Conservation (phyloP, 257 asterid species). For the Fraxinus quadrangulata region DNA sequence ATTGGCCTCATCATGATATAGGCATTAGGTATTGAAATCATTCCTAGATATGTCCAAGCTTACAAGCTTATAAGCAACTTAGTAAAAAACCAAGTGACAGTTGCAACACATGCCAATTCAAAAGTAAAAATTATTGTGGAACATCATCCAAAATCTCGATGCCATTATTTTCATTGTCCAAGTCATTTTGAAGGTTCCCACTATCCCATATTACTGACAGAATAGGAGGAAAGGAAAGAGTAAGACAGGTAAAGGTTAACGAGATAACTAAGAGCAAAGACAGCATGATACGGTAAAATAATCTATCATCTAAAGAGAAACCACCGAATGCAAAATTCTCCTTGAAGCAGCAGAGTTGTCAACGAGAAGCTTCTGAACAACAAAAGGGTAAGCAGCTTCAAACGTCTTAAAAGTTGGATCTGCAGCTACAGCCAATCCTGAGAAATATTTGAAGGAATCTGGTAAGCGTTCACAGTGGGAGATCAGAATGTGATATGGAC, state of each 20-base stretch:
- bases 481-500: conserved; percentile 10
- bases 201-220: not conserved
- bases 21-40: not conserved
- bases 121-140: not conserved
- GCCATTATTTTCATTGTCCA: not conserved
- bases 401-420: conserved; percentile 89
- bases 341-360: conserved; percentile 78
- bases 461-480: conserved; percentile 1
- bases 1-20: not conserved
- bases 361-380: conserved; percentile 87
- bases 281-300: conserved; percentile 6
- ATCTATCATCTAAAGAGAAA: conserved; percentile 6
- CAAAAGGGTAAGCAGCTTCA: conserved; percentile 95
- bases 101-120: not conserved
- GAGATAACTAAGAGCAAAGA: conserved; percentile 13
- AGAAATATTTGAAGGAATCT: conserved; percentile 25
- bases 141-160: not conserved
- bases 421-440: conserved; percentile 94
- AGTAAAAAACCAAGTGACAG: not conserved
- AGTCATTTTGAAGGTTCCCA: not conserved
- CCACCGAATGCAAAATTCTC: conserved; percentile 80
- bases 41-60: not conserved
- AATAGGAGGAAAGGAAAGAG: not conserved
- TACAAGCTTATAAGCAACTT: not conserved
- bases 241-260: not conserved